phyloP scores from a whole-genome alignment of 2,329 filamentous ascomycete species.

The Gremmenia infestans region DNA sequence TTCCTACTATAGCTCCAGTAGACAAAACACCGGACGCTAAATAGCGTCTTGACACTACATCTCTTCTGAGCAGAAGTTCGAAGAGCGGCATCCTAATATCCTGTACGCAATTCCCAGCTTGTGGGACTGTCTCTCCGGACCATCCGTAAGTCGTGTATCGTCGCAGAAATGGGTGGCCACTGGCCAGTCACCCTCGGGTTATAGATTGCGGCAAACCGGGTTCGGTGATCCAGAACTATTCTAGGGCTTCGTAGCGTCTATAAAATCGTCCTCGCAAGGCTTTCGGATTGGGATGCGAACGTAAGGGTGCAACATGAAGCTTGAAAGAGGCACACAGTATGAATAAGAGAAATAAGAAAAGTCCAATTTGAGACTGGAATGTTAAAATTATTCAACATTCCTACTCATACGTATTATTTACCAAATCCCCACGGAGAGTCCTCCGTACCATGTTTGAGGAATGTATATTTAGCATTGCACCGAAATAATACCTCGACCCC shows the following conservation, averaged over 20 bases:
- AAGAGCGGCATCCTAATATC: not conserved
- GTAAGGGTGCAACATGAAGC: not conserved
- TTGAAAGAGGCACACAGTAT: not conserved
- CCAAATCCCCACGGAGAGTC: not conserved
- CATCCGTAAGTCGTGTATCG: not conserved
- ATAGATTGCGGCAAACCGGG: not conserved
- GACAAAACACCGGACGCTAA: slow-evolving; percentile 2
- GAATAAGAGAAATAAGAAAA: not conserved
- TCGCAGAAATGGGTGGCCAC: too few species aligned
- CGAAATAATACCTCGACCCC: too few species aligned
- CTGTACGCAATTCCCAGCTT: not conserved
- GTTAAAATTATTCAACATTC: not conserved
- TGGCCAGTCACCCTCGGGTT: not conserved
- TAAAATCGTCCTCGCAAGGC: not conserved
- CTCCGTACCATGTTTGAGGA: not conserved
- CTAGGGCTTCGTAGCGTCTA: not conserved
- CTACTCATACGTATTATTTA: not conserved
- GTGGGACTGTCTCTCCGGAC: not conserved
- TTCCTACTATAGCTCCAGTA: slow-evolving; percentile 14
- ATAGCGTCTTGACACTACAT: not conserved
- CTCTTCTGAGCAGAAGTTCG: not conserved
- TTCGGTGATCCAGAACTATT: not conserved
- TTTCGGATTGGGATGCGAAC: not conserved
- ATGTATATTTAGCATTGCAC: not conserved
- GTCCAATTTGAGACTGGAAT: not conserved